Percentiles rank a stretch among this genome's conserved stretches.
Evolutionary conservation across 2,329 filamentous ascomycete genomes (phyloP).

Genomic region (Ciborinia camelliae): DNA sequence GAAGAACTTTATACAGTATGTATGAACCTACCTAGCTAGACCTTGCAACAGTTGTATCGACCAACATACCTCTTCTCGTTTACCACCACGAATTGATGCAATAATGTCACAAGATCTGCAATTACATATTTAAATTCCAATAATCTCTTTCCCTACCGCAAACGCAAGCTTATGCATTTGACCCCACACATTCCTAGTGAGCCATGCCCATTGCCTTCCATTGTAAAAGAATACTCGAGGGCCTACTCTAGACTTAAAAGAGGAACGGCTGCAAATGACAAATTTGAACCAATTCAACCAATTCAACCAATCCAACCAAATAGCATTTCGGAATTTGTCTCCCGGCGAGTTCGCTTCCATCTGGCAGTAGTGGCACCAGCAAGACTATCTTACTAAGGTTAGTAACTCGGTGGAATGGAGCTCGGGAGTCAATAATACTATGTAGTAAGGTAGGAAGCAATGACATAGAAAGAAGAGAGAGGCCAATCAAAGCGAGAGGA

Average conservation of each 20-base stretch:
- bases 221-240: too few relatives aligned
- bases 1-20: neutral
- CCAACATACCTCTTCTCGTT: neutral
- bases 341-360: neutral
- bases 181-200: constrained; percentile 2
- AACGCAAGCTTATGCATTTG: constrained; percentile 4
- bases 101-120: constrained; percentile 12
- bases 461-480: neutral
- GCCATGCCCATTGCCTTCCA: too few relatives aligned
- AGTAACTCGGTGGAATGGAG: constrained; percentile 10
- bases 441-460: neutral
- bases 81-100: neutral
- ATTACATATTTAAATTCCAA: constrained; percentile 5
- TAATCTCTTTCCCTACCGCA: neutral
- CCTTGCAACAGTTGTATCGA: too few relatives aligned
- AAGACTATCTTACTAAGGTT: too few relatives aligned
- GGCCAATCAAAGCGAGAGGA: neutral
- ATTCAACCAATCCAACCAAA: too few relatives aligned
- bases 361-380: too few relatives aligned
- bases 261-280: too few relatives aligned
- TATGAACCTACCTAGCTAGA: too few relatives aligned
- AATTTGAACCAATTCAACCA: too few relatives aligned
- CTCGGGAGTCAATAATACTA: neutral
- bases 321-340: too few relatives aligned
- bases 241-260: too few relatives aligned